Base-by-base conservation (phyloP, 495 filamentous ascomycete genomes). In the Xylaria nigripes region DNA sequence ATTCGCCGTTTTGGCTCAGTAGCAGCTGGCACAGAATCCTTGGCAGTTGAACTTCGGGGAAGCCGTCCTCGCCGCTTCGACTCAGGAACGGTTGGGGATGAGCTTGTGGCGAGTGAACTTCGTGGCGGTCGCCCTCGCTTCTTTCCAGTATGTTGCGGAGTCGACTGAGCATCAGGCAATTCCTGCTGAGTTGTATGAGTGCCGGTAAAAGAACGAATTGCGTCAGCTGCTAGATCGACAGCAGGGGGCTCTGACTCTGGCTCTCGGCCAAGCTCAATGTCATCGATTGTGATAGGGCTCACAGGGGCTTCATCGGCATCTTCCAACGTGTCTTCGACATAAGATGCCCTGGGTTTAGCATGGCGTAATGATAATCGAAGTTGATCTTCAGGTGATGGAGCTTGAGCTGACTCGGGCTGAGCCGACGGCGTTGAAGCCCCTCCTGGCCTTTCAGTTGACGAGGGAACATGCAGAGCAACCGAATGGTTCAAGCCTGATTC, bases 341-440 rank as follows among this genome's bases (percentile, higher is more conserved):
- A 77, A 18, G 72, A 73, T 8, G 58, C 51, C 48, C 64, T 71
- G 22, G 75, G 73, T 44, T 70, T 70, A 27, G 75, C 72, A 49
- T 75, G 73, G 24, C 75, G 68, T 18, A 77, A 63, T 23, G 64
- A 58, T 29, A 73, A 72, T 60, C 69, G 56, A 52, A 71, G 8
- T 34, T 59, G 59, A 38, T 65, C 61, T 41, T 57, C 43, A 34
- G 61, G 63, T 10, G 63, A 49, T 34, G 52, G 46, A 6, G 21
- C 49, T 29, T 55, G 50, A n/a, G 7, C 50, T 32, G 56, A 40
- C 40, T 57, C 45, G 16, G 18, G 3, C 7, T 45, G 29, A 32
- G 34, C 15, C 34, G 44, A 5, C 24, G 48, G 42, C 30, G 30
- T 9, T 29, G 29, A 24, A 19, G n/a, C 24, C 34, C 51, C 36